phyloP scores from a whole-genome alignment of 148 eudicot genomes.

The Amaranthus hypochondriacus region DNA sequence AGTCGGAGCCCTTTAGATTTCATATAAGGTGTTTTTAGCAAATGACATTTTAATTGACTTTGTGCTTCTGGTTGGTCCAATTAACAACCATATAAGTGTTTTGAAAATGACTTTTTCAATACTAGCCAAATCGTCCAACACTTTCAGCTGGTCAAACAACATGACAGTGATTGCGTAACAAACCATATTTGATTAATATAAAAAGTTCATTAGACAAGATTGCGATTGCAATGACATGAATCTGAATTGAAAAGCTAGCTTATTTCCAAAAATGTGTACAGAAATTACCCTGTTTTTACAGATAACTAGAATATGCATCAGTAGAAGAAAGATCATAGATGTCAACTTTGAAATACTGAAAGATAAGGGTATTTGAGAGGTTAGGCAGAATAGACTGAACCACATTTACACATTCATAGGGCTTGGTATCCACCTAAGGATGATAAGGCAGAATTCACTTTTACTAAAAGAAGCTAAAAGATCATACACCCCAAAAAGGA shows the following conservation, averaged over 20 bases:
- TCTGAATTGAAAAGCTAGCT: not conserved
- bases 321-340: not conserved
- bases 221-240: not conserved
- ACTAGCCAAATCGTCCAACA: too few relatives aligned
- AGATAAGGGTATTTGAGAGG: conserved; percentile 9
- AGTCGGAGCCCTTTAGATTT: too few relatives aligned
- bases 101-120: too few relatives aligned
- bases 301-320: conserved; percentile 1
- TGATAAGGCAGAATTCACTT: conserved; percentile 27
- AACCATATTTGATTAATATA: not conserved
- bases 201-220: conserved; percentile 12
- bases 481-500: conserved; percentile 1
- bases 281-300: not conserved
- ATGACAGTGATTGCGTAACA: not conserved
- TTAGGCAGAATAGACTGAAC: conserved; percentile 4
- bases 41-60: too few relatives aligned
- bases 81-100: too few relatives aligned
- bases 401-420: not conserved
- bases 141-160: too few relatives aligned
- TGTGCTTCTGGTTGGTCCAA: too few relatives aligned
- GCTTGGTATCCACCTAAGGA: conserved; percentile 21
- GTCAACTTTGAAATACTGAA: too few relatives aligned
- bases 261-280: not conserved
- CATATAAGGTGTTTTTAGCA: too few relatives aligned
- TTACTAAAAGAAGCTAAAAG: conserved; percentile 2